A percentile compares a stretch with the other conserved stretches of the same genome.
These are phyloP conservation scores for Monilinia laxa DNA, from an alignment of 2,329 filamentous ascomycete species.

Conservation along the genomic window DNA sequence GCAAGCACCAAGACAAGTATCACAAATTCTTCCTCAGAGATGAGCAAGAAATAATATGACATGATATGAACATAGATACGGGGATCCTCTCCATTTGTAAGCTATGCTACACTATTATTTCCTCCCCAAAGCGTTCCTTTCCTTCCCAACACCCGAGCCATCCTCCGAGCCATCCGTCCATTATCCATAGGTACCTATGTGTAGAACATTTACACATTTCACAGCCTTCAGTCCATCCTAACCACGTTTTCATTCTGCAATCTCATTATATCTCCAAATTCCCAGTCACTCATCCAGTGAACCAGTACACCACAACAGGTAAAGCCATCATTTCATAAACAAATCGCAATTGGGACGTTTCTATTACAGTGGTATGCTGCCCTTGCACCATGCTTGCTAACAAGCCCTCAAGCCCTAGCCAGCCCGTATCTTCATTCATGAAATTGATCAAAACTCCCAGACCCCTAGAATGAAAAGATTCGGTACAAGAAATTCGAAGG, in stretches of 20 bases:
- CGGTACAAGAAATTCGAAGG: constrained; percentile 34
- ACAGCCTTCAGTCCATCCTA: constrained; percentile 21
- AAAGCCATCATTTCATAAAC: constrained; percentile 22
- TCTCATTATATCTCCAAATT: constrained; percentile 28
- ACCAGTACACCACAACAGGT: constrained; percentile 6
- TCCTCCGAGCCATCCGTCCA: background rate
- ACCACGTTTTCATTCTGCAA: constrained; percentile 23
- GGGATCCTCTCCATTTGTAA: background rate
- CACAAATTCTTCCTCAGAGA: too few relatives aligned
- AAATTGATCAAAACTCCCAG: constrained; percentile 18
- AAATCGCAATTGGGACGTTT: constrained; percentile 31
- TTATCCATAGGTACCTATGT: background rate
- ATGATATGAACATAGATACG: background rate
- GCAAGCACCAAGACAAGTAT: too few relatives aligned
- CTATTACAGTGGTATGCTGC: constrained; percentile 36
- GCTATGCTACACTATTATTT: background rate
- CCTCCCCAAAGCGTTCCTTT: background rate
- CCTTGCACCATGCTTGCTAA: constrained; percentile 24
- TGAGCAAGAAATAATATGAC: background rate
- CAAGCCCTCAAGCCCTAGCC: constrained; percentile 25
- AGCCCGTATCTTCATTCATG: constrained; percentile 17
- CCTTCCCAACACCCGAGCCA: background rate
- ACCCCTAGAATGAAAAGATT: constrained; percentile 25
- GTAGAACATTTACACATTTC: constrained; percentile 10
- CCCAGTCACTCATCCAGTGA: constrained; percentile 12